A percentile compares a stretch with the other conserved stretches of the same genome.
phyloP scores from a whole-genome alignment of 1,139 yeast genomes.

The Nakaseomyces glabratus region DNA sequence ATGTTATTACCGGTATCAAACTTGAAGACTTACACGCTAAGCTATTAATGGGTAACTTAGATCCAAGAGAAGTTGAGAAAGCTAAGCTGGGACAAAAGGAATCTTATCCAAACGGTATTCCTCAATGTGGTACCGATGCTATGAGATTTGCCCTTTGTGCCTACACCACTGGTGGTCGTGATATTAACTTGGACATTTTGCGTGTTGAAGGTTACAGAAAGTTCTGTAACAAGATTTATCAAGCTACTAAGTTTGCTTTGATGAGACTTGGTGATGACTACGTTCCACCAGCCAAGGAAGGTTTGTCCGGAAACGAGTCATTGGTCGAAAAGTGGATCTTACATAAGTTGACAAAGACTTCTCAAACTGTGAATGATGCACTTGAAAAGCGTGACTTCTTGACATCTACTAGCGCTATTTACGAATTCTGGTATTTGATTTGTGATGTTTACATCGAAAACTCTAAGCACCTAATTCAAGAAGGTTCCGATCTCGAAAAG shows the following conservation, averaged over 20 bases:
- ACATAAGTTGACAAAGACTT: slow-evolving; percentile 68
- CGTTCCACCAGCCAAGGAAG: slow-evolving; percentile 59
- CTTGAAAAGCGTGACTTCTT: slow-evolving; percentile 83
- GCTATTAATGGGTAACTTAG: slow-evolving; percentile 73
- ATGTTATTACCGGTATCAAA: slow-evolving; percentile 82
- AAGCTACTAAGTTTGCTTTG: slow-evolving; percentile 94
- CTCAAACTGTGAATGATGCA: slow-evolving; percentile 54
- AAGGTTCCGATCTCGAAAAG: slow-evolving; percentile 78
- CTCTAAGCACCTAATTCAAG: slow-evolving; percentile 84
- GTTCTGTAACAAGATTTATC: slow-evolving; percentile 98
- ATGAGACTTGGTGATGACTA: slow-evolving; percentile 88
- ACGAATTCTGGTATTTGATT: slow-evolving; percentile 89
- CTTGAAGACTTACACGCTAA: slow-evolving; percentile 74
- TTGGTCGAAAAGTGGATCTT: slow-evolving; percentile 95
- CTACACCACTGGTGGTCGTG: slow-evolving; percentile 97
- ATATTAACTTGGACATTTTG: slow-evolving; percentile 87
- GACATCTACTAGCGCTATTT: slow-evolving; percentile 76
- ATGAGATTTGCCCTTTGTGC: slow-evolving; percentile 97
- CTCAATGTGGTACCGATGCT: slow-evolving; percentile 99
- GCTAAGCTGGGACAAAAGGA: slow-evolving; percentile 84
- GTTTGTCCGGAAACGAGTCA: slow-evolving; percentile 69
- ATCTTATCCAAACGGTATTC: slow-evolving; percentile 94
- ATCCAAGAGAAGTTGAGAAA: slow-evolving; percentile 76
- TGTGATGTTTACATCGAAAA: slow-evolving; percentile 98
- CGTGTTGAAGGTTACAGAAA: slow-evolving; percentile 99